A percentile compares a stretch with the other conserved stretches of the same genome.
These are phyloP conservation scores for Pythium sukuiense DNA, from an alignment of 352 stramenopile genomes.

Conservation along the genomic window DNA sequence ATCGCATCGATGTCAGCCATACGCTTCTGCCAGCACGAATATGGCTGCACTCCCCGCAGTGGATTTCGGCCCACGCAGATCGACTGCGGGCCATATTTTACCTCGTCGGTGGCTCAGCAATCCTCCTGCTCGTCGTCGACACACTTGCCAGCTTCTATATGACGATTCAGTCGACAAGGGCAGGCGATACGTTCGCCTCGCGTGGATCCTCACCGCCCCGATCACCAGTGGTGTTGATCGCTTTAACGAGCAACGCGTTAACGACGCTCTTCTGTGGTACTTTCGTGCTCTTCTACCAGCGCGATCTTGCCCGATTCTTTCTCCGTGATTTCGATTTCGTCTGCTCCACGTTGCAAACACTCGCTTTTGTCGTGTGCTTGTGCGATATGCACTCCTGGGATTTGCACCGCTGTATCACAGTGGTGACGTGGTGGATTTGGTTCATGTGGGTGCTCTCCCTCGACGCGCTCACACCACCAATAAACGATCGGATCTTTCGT, in stretches of 20 bases:
- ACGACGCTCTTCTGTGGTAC: slow-evolving; percentile 5
- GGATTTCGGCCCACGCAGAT: neutral
- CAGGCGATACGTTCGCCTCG: neutral
- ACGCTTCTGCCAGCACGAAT: neutral
- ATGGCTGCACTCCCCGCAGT: neutral
- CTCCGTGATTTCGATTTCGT: slow-evolving; percentile 14
- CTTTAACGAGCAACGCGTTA: neutral
- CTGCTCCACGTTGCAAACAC: slow-evolving; percentile 7
- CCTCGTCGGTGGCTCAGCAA: neutral
- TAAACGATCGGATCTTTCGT: slow-evolving; percentile 8
- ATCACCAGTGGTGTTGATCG: neutral
- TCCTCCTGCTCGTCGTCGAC: neutral
- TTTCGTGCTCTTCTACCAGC: slow-evolving; percentile 8
- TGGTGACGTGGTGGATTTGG: slow-evolving; percentile 10
- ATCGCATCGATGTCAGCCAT: neutral
- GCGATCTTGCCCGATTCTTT: slow-evolving; percentile 6
- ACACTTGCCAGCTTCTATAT: neutral
- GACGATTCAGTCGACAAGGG: neutral
- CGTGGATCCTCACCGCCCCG: neutral
- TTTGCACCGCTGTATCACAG: neutral
- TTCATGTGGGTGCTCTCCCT: slow-evolving; percentile 8
- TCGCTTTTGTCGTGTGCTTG: neutral
- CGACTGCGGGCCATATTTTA: neutral
- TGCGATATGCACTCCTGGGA: slow-evolving; percentile 14
- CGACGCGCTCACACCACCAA: slow-evolving; percentile 12